Conservation (phyloP, 1,139 yeast genomes). For the Debaryomyces coudertii region DNA sequence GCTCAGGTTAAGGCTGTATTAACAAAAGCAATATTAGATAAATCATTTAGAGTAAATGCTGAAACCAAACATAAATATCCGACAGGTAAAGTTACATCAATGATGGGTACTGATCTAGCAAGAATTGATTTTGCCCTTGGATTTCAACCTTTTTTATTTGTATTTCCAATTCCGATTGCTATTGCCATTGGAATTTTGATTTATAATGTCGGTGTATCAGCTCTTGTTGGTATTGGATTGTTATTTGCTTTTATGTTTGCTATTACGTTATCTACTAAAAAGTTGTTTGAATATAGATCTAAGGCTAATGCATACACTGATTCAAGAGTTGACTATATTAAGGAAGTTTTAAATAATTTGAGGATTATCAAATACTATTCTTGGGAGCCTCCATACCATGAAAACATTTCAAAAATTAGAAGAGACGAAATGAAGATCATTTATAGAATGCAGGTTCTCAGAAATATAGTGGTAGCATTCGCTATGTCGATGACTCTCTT, state of each 20-base stretch:
- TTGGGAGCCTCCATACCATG: conserved; percentile 63
- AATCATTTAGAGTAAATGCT: conserved; percentile 34
- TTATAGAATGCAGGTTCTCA: conserved; percentile 50
- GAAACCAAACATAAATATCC: conserved; percentile 33
- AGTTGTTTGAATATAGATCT: conserved; percentile 45
- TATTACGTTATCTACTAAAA: conserved; percentile 36
- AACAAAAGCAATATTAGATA: conserved; percentile 36
- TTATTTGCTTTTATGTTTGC: conserved; percentile 41
- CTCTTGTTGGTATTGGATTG: conserved; percentile 63
- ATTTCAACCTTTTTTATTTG: conserved; percentile 66
- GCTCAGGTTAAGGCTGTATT: conserved; percentile 39
- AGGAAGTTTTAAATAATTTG: conserved; percentile 66
- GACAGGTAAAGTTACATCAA: conserved; percentile 41
- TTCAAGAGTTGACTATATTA: conserved; percentile 58
- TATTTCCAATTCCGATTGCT: conserved; percentile 63
- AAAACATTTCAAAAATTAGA: conserved; percentile 47
- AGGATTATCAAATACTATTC: conserved; percentile 69
- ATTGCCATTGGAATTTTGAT: conserved; percentile 66
- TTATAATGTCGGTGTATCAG: conserved; percentile 71
- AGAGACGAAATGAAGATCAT: conserved; percentile 50
- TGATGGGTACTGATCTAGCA: conserved; percentile 78
- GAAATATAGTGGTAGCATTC: conserved; percentile 59
- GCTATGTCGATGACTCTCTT: conserved; percentile 62
- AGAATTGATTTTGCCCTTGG: conserved; percentile 77
- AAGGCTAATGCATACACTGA: conserved; percentile 57